Evolutionary conservation across 257 asterid genomes (phyloP).

Genomic region (Asclepias syriaca): DNA sequence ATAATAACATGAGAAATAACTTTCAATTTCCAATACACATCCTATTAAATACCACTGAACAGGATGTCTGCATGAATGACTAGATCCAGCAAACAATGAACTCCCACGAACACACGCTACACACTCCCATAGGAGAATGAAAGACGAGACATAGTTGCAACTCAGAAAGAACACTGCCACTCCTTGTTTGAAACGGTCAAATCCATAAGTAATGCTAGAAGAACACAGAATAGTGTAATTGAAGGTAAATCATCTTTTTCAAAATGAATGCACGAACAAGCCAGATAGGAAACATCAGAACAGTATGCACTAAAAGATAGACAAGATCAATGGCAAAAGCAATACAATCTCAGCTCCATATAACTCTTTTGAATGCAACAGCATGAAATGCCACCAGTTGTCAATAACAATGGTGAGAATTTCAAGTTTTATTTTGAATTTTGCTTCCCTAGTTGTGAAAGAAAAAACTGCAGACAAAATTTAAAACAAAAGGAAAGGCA

Average conservation of each 20-base stretch:
- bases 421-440: conserved; percentile 15
- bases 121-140: not conserved
- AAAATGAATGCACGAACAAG: not conserved
- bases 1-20: not conserved
- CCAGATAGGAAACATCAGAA: not conserved
- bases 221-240: not conserved
- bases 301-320: not conserved
- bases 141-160: not conserved
- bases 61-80: not conserved
- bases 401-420: conserved; percentile 5
- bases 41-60: not conserved
- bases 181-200: not conserved
- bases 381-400: not conserved
- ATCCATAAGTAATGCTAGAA: not conserved
- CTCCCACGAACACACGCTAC: not conserved
- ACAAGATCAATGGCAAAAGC: not conserved
- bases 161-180: not conserved
- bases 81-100: not conserved
- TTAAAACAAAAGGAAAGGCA: conserved; percentile 8
- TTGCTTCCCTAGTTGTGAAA: conserved; percentile 23
- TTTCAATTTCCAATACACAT: not conserved
- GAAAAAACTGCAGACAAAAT: conserved; percentile 19
- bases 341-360: not conserved
- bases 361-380: not conserved
- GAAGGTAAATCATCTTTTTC: not conserved